Conservation (phyloP, 768 basidiomycete species). For the Lyophyllum atratum region DNA sequence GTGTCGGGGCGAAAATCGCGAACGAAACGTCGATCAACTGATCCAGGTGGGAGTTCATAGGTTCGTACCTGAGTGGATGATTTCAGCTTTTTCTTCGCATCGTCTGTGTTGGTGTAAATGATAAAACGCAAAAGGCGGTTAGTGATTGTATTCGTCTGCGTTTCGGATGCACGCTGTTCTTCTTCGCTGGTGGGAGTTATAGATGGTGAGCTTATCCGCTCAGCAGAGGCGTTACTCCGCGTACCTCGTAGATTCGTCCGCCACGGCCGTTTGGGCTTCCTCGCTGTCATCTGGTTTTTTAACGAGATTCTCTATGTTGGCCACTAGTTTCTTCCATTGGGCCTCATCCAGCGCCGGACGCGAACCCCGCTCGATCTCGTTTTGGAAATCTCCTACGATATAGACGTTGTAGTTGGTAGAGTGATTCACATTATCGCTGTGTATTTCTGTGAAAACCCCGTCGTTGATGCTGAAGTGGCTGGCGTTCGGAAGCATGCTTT, state of each 20-base stretch:
- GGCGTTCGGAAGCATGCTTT: neutral
- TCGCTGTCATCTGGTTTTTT: neutral
- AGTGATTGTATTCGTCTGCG: too few relatives aligned
- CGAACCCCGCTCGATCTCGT: neutral
- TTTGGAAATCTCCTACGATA: neutral
- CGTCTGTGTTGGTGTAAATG: constrained; percentile 10
- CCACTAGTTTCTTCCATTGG: neutral
- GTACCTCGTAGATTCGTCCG: neutral
- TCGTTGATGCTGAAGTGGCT: neutral
- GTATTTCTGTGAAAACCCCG: neutral
- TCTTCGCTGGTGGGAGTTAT: too few relatives aligned
- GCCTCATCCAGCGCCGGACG: neutral
- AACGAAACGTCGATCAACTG: neutral
- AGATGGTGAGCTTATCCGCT: too few relatives aligned
- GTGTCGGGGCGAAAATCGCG: too few relatives aligned
- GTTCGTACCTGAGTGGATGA: neutral
- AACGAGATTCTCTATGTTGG: neutral
- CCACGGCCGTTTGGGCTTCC: neutral
- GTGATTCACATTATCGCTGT: neutral
- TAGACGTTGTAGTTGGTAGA: neutral
- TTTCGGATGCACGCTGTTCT: too few relatives aligned
- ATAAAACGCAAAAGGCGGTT: constrained; percentile 3
- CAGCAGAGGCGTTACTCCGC: neutral
- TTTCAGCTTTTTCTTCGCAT: constrained; percentile 10
- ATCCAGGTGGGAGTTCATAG: neutral